phyloP scores from a whole-genome alignment of 345 rosid species.

The Citrus australasica region DNA sequence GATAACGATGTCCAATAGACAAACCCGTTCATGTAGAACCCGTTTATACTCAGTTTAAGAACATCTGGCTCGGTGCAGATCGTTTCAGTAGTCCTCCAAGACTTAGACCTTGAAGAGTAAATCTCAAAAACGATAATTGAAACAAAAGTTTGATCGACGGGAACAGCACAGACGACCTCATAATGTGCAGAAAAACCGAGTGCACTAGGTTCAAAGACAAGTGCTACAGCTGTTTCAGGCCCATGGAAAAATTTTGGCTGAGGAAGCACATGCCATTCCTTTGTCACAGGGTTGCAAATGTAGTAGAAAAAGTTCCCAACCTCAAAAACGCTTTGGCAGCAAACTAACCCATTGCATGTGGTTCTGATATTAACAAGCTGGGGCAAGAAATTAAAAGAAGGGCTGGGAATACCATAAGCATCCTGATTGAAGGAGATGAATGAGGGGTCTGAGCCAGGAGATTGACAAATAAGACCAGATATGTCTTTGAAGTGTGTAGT shows the following conservation, averaged over 20 bases:
- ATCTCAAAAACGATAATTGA: conserved; percentile 30
- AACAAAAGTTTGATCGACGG: conserved; percentile 7
- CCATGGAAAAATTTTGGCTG: conserved; percentile 28
- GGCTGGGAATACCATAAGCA: conserved; percentile 31
- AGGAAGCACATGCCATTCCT: conserved; percentile 36
- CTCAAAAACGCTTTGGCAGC: conserved; percentile 25
- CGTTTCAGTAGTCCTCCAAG: conserved; percentile 30
- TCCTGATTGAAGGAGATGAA: conserved; percentile 23
- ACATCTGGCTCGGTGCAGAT: conserved; percentile 22
- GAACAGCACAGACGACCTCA: conserved; percentile 39
- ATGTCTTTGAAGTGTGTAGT: conserved; percentile 21
- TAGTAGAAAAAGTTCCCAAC: conserved; percentile 14
- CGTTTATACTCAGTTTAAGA: conserved; percentile 5
- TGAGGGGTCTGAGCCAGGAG: conserved; percentile 20
- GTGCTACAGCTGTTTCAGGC: conserved; percentile 26
- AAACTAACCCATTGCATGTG: conserved; percentile 38
- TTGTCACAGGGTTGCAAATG: conserved; percentile 44
- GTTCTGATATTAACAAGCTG: conserved; percentile 17
- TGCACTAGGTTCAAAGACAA: conserved; percentile 30
- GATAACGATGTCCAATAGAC: conserved; percentile 27
- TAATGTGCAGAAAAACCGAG: conserved; percentile 16
- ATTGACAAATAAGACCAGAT: conserved; percentile 36
- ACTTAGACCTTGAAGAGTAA: conserved; percentile 36
- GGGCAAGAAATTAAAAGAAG: conserved; percentile 33
- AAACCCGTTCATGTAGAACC: conserved; percentile 24